These are phyloP conservation scores for Starmerella vaccinii DNA, from an alignment of 805 yeast species.

Conservation along the genomic window DNA sequence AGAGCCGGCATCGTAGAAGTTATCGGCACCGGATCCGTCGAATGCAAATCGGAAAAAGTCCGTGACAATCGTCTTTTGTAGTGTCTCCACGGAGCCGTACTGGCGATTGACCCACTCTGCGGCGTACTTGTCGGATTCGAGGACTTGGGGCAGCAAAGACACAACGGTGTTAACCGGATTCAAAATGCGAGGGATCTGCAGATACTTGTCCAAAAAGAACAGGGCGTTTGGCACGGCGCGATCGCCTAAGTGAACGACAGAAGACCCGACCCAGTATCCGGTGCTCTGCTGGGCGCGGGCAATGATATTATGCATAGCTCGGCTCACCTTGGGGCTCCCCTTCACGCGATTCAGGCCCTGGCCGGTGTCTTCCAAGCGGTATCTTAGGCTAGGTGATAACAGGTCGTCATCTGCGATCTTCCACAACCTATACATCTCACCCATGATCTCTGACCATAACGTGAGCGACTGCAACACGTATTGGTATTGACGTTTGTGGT, in stretches of 20 bases:
- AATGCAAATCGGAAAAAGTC: conserved; percentile 52
- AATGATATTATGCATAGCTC: conserved; percentile 61
- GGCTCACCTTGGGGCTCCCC: conserved; percentile 56
- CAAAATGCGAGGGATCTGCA: conserved; percentile 67
- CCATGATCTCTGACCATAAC: conserved; percentile 66
- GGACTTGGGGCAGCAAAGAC: conserved; percentile 44
- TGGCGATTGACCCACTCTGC: conserved; percentile 43
- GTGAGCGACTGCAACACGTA: conserved; percentile 67
- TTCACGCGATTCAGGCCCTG: conserved; percentile 74
- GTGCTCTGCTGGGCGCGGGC: conserved; percentile 53
- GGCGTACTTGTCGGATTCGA: conserved; percentile 36
- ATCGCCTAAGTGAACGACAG: conserved; percentile 73
- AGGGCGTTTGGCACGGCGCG: conserved; percentile 76
- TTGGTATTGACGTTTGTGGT: conserved; percentile 60
- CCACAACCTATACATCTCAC: conserved; percentile 72
- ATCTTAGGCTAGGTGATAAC: conserved; percentile 39
- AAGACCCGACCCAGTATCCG: conserved; percentile 67
- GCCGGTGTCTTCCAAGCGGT: conserved; percentile 60
- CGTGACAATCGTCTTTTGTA: conserved; percentile 39
- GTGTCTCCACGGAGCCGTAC: conserved; percentile 45
- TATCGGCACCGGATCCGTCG: conserved; percentile 78
- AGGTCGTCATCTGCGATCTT: conserved; percentile 65
- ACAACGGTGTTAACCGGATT: conserved; percentile 60
- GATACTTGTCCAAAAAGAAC: conserved; percentile 67
- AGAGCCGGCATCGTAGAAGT: conserved; percentile 72